phyloP scores from a whole-genome alignment of 495 filamentous ascomycete species.

The Podospora conica region DNA sequence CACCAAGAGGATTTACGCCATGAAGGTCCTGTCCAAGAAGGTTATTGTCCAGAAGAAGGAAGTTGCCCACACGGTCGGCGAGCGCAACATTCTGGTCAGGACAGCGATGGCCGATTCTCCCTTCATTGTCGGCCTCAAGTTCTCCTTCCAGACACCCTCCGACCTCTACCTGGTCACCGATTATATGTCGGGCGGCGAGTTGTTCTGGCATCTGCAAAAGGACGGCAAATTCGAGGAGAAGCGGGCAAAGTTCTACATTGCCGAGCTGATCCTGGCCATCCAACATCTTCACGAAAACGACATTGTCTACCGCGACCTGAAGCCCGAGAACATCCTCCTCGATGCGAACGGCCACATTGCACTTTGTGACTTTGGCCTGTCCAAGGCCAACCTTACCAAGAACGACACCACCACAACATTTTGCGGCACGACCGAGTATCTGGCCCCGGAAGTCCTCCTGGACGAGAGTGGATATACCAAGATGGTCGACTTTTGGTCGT shows the following conservation, averaged over 20 bases:
- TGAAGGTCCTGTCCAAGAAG: constrained; percentile 99
- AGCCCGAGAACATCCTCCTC: constrained; percentile 95
- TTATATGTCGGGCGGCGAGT: constrained; percentile 97
- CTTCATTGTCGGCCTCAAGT: constrained; percentile 97
- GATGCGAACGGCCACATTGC: constrained; percentile 90
- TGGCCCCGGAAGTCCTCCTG: constrained; percentile 89
- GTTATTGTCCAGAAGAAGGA: constrained; percentile 99
- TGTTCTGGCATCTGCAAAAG: constrained; percentile 98
- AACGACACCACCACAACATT: constrained; percentile 99
- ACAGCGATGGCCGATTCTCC: constrained; percentile 94
- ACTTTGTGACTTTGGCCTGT: constrained; percentile 93
- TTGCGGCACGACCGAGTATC: constrained; percentile 95
- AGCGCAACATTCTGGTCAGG: constrained; percentile 93
- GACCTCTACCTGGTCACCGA: constrained; percentile 98
- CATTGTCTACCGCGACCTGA: constrained; percentile 96
- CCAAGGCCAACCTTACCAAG: constrained; percentile 92
- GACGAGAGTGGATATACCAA: constrained; percentile 99
- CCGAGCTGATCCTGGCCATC: constrained; percentile 90
- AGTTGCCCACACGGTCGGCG: constrained; percentile 91
- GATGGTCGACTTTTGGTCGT: constrained; percentile 99
- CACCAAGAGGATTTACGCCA: constrained; percentile 91
- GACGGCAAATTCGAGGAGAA: constrained; percentile 93
- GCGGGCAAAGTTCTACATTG: constrained; percentile 97
- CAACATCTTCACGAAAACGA: constrained; percentile 94
- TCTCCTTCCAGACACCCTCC: constrained; percentile 95